Evolutionary conservation across 495 filamentous ascomycete genomes (phyloP).

Genomic region (Penicillium antarcticum): DNA sequence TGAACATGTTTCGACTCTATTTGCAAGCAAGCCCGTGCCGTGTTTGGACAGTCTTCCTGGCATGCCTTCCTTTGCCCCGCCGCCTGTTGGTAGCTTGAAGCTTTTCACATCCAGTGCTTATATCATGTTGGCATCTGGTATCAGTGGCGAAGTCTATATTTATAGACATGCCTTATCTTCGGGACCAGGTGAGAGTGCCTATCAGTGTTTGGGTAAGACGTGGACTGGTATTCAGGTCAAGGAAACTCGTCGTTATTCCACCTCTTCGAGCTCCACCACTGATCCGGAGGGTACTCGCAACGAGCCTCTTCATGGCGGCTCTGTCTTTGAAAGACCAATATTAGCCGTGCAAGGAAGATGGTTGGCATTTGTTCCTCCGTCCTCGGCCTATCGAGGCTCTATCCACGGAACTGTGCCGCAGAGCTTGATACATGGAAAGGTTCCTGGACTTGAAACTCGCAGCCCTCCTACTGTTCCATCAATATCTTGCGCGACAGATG

Average conservation of each 20-base stretch:
- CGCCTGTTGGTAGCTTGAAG: slow-evolving; percentile 66
- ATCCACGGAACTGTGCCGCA: slow-evolving; percentile 56
- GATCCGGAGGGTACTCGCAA: slow-evolving; percentile 52
- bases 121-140: slow-evolving; percentile 70
- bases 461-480: slow-evolving; percentile 74
- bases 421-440: slow-evolving; percentile 45
- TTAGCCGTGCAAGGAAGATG: slow-evolving; percentile 75
- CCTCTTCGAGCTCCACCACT: slow-evolving; percentile 48
- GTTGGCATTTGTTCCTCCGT: slow-evolving; percentile 80
- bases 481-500: slow-evolving; percentile 70
- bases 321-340: slow-evolving; percentile 57
- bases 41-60: slow-evolving; percentile 42
- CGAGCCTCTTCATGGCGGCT: slow-evolving; percentile 43
- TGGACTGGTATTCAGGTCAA: slow-evolving; percentile 76
- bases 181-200: slow-evolving; percentile 50
- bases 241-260: slow-evolving; percentile 46
- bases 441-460: slow-evolving; percentile 64
- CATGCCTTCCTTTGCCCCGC: slow-evolving; percentile 48
- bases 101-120: slow-evolving; percentile 65
- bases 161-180: slow-evolving; percentile 46
- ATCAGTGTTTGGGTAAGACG: slow-evolving; percentile 76
- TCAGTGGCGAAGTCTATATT: slow-evolving; percentile 81
- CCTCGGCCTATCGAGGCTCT: slow-evolving; percentile 63
- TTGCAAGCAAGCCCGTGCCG: slow-evolving; percentile 51
- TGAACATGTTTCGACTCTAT: slow-evolving; percentile 63